These are phyloP conservation scores for Apiospora pterosperma DNA, from an alignment of 2,329 filamentous ascomycete species.

Conservation along the genomic window DNA sequence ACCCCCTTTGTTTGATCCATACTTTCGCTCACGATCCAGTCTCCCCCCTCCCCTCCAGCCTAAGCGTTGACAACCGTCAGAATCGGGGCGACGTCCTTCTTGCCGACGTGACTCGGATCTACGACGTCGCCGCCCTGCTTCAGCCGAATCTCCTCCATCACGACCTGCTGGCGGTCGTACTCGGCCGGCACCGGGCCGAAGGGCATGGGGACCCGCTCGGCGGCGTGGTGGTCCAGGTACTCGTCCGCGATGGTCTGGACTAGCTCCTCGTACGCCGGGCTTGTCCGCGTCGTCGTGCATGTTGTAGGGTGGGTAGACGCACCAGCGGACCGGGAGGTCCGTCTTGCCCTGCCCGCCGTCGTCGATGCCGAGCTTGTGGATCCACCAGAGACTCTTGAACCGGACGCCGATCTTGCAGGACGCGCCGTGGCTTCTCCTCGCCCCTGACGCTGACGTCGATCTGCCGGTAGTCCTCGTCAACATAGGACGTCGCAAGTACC, in stretches of 20 bases:
- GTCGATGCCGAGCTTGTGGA: conserved; percentile 17
- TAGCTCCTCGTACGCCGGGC: conserved; percentile 14
- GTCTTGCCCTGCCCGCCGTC: conserved; percentile 26
- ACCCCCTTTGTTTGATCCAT: not conserved
- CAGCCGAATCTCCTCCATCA: not conserved
- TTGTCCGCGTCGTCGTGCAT: conserved; percentile 15
- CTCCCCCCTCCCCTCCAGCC: no score
- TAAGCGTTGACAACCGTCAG: not conserved
- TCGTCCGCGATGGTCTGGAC: not conserved
- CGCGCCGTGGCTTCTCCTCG: conserved; percentile 9
- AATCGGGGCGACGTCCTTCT: not conserved
- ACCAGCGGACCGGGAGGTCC: conserved; percentile 27
- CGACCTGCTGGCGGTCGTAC: not conserved
- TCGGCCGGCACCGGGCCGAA: not conserved
- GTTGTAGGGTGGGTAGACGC: conserved; percentile 36
- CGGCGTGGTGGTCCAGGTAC: conserved; percentile 19
- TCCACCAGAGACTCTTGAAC: conserved; percentile 33
- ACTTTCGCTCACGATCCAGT: not conserved
- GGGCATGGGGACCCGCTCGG: not conserved
- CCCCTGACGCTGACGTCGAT: not conserved
- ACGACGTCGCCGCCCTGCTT: not conserved
- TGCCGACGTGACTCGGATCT: not conserved
- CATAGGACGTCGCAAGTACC: not conserved
- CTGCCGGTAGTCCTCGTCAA: not conserved
- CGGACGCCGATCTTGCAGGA: conserved; percentile 32